Conservation (phyloP, 768 basidiomycete species). For the Boletus vermiculosoides region DNA sequence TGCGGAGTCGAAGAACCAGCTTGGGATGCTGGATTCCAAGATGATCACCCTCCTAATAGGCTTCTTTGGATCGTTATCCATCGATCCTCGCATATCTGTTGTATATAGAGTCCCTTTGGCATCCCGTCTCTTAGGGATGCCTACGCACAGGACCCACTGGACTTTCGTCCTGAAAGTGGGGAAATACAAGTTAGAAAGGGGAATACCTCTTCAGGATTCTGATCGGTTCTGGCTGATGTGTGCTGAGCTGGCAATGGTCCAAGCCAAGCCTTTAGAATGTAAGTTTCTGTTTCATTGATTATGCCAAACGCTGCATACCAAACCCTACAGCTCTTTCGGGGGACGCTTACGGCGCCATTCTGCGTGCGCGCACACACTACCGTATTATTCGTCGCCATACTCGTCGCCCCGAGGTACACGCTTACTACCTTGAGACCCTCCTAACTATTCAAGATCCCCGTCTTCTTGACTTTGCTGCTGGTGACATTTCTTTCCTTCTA, state of each 20-base stretch:
- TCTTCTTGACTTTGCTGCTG: slow-evolving; percentile 33
- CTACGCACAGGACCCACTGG: slow-evolving; percentile 43
- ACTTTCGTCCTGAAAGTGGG: slow-evolving; percentile 45
- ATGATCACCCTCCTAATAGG: slow-evolving; percentile 44
- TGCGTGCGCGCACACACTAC: slow-evolving; percentile 43
- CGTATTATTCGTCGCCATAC: slow-evolving; percentile 37
- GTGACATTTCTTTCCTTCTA: slow-evolving; percentile 36
- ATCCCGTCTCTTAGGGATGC: slow-evolving; percentile 25
- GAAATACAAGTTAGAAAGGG: slow-evolving; percentile 42
- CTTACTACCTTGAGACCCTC: slow-evolving; percentile 46
- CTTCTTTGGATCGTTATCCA: slow-evolving; percentile 51
- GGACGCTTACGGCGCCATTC: slow-evolving; percentile 15
- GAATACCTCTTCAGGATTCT: slow-evolving; percentile 35
- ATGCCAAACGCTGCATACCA: slow-evolving; percentile 7
- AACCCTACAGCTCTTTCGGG: slow-evolving; percentile 11
- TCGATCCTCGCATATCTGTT: slow-evolving; percentile 27
- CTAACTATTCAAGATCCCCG: slow-evolving; percentile 28
- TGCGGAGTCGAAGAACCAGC: slow-evolving; percentile 34
- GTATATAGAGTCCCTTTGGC: slow-evolving; percentile 32
- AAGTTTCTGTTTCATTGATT: slow-evolving; percentile 2
- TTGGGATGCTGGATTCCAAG: slow-evolving; percentile 33
- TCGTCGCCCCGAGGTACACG: slow-evolving; percentile 43
- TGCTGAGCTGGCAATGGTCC: slow-evolving; percentile 37
- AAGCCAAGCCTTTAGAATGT: slow-evolving; percentile 13
- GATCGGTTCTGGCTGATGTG: slow-evolving; percentile 67